Base-by-base conservation (phyloP, 2,329 filamentous ascomycete species). In the Fragosphaeria purpurea region DNA sequence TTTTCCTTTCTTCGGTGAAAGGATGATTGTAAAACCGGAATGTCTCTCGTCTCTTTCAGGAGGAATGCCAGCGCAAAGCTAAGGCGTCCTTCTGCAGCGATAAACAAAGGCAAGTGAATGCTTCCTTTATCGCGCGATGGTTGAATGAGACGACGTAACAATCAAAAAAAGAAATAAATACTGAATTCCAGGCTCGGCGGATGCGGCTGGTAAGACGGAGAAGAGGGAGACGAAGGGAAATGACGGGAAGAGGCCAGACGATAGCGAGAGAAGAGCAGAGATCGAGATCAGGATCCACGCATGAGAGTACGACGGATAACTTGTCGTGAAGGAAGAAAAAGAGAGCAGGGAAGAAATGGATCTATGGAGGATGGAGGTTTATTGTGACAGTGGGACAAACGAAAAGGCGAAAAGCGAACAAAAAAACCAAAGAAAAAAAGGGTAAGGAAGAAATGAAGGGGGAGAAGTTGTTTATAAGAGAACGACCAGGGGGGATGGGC, bases 31-130 rank as follows among this genome's bases (percentile, higher is more conserved):
- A 22, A 22, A 22, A 22, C 22, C 22, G 22, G 22, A 22, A 22
- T 22, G 22, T 22, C 22, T 22, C 22, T 44, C 5, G 42, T 31
- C 42, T 13, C 7, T 42, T 42, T 9, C 10, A 7, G 10, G 30
- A 31, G 42, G 42, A 44, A 44, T 44, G 42, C 30, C 11, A 4
- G 42, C 13, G 30, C 8, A 7, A 9, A 43, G 22, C 10, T 41
- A 12, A n/a, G 30, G 6, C 42, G 42, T 10, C 33, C 13, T 45
- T 9, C 22, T 12, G 46, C 33, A 41, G 42, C 42, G 50, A 53
- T 51, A 53, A 46, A 50, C 50, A 55, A 55, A 54, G 48, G 38
- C 54, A 56, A 56, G 52, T 39, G 47, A 56, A 56, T 56, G 54
- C 50, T 50, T 54, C 47, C 45, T 48, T 34, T 48, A 47, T 49